Percentiles rank a stretch among this genome's conserved stretches.
Evolutionary conservation across 805 yeast species (phyloP).

Genomic region (Barnettozyma populi): DNA sequence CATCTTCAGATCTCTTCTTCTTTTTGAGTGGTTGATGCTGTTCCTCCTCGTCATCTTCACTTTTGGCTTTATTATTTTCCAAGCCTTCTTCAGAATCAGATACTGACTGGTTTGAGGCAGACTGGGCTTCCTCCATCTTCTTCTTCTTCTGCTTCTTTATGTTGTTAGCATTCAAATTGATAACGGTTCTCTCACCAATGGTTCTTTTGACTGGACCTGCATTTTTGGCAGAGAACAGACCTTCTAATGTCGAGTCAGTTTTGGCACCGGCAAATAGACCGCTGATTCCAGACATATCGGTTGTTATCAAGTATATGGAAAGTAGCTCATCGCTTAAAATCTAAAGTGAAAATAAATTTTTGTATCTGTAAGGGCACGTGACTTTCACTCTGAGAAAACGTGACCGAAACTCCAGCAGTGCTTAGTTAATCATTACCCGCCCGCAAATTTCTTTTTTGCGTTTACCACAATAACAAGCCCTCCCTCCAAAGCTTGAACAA

Average conservation of each 20-base stretch:
- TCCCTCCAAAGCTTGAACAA: background rate
- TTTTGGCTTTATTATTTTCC: slow-evolving; percentile 20
- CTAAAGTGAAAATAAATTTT: slow-evolving; percentile 7
- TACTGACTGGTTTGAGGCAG: slow-evolving; percentile 16
- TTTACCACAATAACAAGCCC: slow-evolving; percentile 7
- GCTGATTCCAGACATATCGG: slow-evolving; percentile 28
- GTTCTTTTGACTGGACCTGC: slow-evolving; percentile 45
- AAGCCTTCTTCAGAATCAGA: slow-evolving; percentile 9
- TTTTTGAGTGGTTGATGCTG: slow-evolving; percentile 10
- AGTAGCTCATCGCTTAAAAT: slow-evolving; percentile 17
- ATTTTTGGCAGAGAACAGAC: slow-evolving; percentile 33
- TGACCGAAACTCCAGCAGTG: background rate
- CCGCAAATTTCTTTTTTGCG: slow-evolving; percentile 7
- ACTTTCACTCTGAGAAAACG: background rate
- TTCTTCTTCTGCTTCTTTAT: slow-evolving; percentile 7
- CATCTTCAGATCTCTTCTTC: slow-evolving; percentile 23
- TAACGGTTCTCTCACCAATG: slow-evolving; percentile 30
- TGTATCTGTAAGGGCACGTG: background rate
- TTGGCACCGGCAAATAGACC: slow-evolving; percentile 28
- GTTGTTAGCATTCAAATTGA: slow-evolving; percentile 13
- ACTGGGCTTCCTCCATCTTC: slow-evolving; percentile 5
- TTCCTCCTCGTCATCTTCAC: slow-evolving; percentile 21
- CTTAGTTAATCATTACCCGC: background rate
- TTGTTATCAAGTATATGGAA: background rate
- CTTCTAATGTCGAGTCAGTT: slow-evolving; percentile 29